These are phyloP conservation scores for Pelargonium citronellum DNA, from an alignment of 441 rosid genomes.

Conservation along the genomic window DNA sequence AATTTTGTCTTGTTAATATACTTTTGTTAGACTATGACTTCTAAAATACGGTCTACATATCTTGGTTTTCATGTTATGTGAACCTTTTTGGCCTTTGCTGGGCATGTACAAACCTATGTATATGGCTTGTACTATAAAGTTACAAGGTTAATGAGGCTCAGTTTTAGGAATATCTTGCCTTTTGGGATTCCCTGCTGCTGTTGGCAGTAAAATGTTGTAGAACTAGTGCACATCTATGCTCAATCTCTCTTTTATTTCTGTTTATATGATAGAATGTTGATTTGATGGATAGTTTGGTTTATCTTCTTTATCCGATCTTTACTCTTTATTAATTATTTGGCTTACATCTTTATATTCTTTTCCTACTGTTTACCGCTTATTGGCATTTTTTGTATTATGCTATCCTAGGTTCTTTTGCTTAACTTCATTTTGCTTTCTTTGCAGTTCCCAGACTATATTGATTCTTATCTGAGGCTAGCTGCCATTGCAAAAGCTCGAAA, in stretches of 20 bases:
- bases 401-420: slow-evolving; percentile 14
- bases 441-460: slow-evolving; percentile 90
- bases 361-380: neutral
- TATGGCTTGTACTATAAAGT: no score
- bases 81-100: no score
- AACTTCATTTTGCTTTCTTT: slow-evolving; percentile 24
- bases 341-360: neutral
- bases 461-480: slow-evolving; percentile 94
- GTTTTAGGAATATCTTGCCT: neutral
- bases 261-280: neutral
- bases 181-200: neutral
- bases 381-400: slow-evolving; percentile 2
- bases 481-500: slow-evolving; percentile 85
- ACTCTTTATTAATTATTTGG: neutral
- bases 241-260: neutral
- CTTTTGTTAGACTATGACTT: no score
- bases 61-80: no score
- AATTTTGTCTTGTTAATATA: no score
- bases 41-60: no score
- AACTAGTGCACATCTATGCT: neutral
- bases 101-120: no score
- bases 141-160: no score
- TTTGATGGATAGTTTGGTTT: slow-evolving; percentile 2
- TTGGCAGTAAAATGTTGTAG: neutral
- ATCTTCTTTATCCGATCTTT: neutral